phyloP scores from a whole-genome alignment of 2,329 filamentous ascomycete genomes.

The Xylaria sp. region DNA sequence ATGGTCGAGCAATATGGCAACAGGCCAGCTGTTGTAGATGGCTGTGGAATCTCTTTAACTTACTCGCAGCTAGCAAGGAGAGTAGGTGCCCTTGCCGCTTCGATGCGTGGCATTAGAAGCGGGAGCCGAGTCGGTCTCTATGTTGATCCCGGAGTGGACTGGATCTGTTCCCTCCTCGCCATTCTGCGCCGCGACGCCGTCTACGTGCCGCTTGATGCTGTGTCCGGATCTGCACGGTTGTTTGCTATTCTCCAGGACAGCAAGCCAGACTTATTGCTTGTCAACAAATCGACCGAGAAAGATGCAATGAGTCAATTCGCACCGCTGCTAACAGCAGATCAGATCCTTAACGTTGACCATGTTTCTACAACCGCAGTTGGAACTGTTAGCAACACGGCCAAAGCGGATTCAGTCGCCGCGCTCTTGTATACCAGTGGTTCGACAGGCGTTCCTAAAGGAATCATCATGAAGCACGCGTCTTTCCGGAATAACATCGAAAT shows the following conservation, averaged over 20 bases:
- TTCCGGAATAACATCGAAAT: conserved; percentile 39
- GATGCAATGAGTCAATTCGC: not conserved
- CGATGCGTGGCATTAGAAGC: not conserved
- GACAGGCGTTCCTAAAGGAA: conserved; percentile 44
- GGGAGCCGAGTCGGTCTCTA: conserved; percentile 44
- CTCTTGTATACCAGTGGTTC: conserved; percentile 35
- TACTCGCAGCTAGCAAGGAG: conserved; percentile 35
- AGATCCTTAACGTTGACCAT: not conserved
- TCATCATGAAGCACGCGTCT: conserved; percentile 36
- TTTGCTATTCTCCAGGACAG: not conserved
- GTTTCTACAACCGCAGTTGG: conserved; percentile 19
- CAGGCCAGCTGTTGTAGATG: not conserved
- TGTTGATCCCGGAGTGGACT: conserved; percentile 45
- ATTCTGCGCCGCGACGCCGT: conserved; percentile 46
- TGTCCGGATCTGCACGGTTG: not conserved
- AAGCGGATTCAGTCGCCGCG: not conserved
- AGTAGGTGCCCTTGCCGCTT: conserved; percentile 38
- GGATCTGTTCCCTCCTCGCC: conserved; percentile 47
- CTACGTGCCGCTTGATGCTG: conserved; percentile 50
- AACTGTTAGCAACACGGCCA: conserved; percentile 13
- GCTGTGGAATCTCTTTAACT: not conserved
- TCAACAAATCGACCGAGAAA: not conserved
- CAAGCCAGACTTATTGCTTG: not conserved
- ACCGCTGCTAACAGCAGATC: not conserved
- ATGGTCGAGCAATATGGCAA: not conserved